A percentile compares a stretch with the other conserved stretches of the same genome.
Evolutionary conservation across 139 green algal genomes (phyloP).

Genomic region (Auxenochlorella pyrenoidosa): DNA sequence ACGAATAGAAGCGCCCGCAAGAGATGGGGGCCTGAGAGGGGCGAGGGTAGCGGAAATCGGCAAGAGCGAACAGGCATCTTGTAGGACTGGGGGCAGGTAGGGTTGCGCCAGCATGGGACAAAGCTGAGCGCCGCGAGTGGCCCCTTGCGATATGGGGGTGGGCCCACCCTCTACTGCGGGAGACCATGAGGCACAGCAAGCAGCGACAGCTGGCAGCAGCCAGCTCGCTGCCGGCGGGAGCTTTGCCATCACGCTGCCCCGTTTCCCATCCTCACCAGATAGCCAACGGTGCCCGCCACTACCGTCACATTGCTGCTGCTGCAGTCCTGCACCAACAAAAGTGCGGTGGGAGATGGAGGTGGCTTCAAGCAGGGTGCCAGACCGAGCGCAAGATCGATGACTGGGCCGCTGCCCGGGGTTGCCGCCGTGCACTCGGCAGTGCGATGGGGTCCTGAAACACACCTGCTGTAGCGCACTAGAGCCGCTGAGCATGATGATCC

Average conservation of each 20-base stretch:
- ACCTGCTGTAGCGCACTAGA: constrained; percentile 14
- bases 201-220: neutral
- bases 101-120: neutral
- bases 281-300: constrained; percentile 1
- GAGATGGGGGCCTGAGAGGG: neutral
- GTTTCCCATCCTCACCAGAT: neutral
- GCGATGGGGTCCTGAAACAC: neutral
- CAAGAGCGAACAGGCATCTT: neutral
- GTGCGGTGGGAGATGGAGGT: neutral
- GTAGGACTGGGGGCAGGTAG: neutral
- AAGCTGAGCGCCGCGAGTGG: neutral
- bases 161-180: too few relatives aligned
- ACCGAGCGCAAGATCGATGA: neutral
- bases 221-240: neutral
- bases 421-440: neutral
- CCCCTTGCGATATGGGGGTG: neutral
- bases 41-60: neutral
- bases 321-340: constrained; percentile 7
- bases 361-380: too few relatives aligned
- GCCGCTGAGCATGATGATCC: constrained; percentile 31
- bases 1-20: constrained; percentile 35
- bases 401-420: too few relatives aligned
- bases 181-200: neutral
- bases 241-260: too few relatives aligned
- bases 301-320: neutral